Conservation (phyloP, 139 green algal genomes). For the Mesotaenium endlicherianum region DNA sequence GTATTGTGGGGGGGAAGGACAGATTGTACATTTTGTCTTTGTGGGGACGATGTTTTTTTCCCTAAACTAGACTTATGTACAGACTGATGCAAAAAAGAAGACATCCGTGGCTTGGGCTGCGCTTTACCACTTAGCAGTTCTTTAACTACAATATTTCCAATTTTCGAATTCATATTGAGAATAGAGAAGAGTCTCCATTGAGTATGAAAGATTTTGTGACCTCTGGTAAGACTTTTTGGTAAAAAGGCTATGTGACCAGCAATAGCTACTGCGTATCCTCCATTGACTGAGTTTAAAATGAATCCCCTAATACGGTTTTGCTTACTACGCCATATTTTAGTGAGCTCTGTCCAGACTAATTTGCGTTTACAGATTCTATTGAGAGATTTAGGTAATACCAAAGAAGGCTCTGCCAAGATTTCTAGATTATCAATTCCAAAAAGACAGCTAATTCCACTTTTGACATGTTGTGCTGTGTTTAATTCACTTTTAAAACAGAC, state of each 20-base stretch:
- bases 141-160: constrained; percentile 47
- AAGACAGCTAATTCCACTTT: constrained; percentile 13
- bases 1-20: too few species aligned
- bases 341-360: constrained; percentile 42
- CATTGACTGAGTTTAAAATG: constrained; percentile 48
- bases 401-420: constrained; percentile 33
- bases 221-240: constrained; percentile 36
- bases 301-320: constrained; percentile 34
- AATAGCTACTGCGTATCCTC: constrained; percentile 39
- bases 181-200: constrained; percentile 48
- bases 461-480: constrained; percentile 13
- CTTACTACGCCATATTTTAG: constrained; percentile 37
- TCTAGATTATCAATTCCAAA: constrained; percentile 44
- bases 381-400: constrained; percentile 36
- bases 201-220: constrained; percentile 42
- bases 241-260: constrained; percentile 44
- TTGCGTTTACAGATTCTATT: constrained; percentile 33
- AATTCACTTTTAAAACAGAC: constrained; percentile 41
- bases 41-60: not conserved
- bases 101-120: too few species aligned
- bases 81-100: not conserved
- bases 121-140: constrained; percentile 30
- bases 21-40: not conserved
- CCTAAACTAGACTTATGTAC: not conserved
- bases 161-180: constrained; percentile 48